phyloP scores from a whole-genome alignment of 495 filamentous ascomycete genomes.

The Penicillium verhagenii region DNA sequence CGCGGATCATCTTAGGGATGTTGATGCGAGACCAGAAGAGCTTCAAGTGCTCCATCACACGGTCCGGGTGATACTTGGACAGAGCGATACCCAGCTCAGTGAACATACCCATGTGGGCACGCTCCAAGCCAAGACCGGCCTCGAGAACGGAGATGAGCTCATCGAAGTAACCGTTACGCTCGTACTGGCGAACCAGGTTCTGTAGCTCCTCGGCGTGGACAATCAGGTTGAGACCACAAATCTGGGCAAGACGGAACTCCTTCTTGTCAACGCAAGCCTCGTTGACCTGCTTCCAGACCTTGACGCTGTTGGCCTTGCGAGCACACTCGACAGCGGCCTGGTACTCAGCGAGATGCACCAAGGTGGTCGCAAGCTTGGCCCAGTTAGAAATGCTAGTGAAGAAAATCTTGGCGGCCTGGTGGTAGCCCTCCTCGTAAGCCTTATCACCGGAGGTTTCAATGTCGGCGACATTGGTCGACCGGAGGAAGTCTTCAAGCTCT shows the following conservation, averaged over 20 bases:
- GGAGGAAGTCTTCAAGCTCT: constrained; percentile 96
- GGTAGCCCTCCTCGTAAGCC: constrained; percentile 90
- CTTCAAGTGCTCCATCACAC: constrained; percentile 98
- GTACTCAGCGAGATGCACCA: constrained; percentile 95
- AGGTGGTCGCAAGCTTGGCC: constrained; percentile 96
- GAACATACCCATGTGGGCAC: constrained; percentile 94
- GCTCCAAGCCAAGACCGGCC: constrained; percentile 91
- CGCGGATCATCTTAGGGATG: constrained; percentile 96
- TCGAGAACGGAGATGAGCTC: constrained; percentile 94
- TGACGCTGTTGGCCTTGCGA: constrained; percentile 98
- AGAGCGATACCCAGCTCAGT: constrained; percentile 93
- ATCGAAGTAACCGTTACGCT: constrained; percentile 96
- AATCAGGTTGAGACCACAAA: constrained; percentile 98
- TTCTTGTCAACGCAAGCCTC: constrained; percentile 96
- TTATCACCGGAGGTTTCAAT: constrained; percentile 96
- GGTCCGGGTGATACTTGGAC: constrained; percentile 94
- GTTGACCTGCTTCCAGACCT: constrained; percentile 99
- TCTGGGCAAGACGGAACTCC: constrained; percentile 98
- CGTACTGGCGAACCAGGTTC: constrained; percentile 92
- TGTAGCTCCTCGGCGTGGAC: constrained; percentile 96
- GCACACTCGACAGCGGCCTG: constrained; percentile 98
- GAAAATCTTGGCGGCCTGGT: constrained; percentile 98
- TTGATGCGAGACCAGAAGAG: constrained; percentile 99
- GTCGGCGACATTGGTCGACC: constrained; percentile 90
- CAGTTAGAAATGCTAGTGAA: constrained; percentile 98